phyloP scores from a whole-genome alignment of 495 filamentous ascomycete genomes.

The Xylaria acuta region DNA sequence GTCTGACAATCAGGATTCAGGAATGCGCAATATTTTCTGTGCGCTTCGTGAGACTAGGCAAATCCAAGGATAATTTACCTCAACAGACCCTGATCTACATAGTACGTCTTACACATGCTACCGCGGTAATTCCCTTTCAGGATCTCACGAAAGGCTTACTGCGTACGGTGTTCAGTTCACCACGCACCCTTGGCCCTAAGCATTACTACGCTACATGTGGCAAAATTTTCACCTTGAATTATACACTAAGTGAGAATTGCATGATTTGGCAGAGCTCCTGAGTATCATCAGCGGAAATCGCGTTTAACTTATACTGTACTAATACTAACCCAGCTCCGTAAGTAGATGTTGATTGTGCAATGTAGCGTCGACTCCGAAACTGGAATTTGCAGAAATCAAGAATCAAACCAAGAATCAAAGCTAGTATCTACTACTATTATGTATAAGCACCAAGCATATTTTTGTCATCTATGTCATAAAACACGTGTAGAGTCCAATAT shows the following conservation, averaged over 20 bases:
- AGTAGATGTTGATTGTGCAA: neutral
- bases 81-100: slow-evolving; percentile 7
- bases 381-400: slow-evolving; percentile 2
- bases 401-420: neutral
- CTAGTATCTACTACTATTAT: no score
- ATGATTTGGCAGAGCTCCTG: neutral
- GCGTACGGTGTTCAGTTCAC: neutral
- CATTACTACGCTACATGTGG: slow-evolving; percentile 16
- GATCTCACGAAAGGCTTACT: slow-evolving; percentile 4
- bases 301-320: neutral
- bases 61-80: slow-evolving; percentile 1
- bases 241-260: slow-evolving; percentile 1
- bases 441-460: neutral
- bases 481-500: neutral
- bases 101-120: slow-evolving; percentile 9
- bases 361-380: neutral
- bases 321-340: neutral
- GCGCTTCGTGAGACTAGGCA: slow-evolving; percentile 10
- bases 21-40: slow-evolving; percentile 11
- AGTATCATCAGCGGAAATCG: neutral
- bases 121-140: slow-evolving; percentile 9
- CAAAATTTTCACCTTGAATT: slow-evolving; percentile 3
- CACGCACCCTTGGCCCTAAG: neutral
- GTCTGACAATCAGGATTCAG: slow-evolving; percentile 21
- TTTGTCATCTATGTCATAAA: neutral